Conservation (phyloP, 1,139 yeast species). For the Pichia inconspicua region DNA sequence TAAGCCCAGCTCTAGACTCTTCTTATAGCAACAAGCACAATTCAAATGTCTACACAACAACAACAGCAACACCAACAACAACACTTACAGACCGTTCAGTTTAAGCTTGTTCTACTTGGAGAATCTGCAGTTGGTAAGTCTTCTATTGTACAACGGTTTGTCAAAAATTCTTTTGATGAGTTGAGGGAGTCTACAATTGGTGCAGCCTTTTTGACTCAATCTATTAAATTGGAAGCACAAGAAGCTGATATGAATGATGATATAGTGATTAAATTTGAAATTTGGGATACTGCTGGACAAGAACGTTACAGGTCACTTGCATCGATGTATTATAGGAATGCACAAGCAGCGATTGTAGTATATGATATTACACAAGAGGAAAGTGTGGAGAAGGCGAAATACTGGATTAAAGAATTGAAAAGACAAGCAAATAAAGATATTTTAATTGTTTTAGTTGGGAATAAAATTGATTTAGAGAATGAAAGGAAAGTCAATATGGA, state of each 20-base stretch:
- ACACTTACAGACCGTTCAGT: constrained; percentile 39
- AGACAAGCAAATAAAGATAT: constrained; percentile 81
- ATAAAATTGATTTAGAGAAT: constrained; percentile 61
- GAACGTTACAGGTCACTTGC: constrained; percentile 77
- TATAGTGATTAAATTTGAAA: constrained; percentile 48
- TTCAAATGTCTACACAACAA: background rate
- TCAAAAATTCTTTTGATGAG: constrained; percentile 89
- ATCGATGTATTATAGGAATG: constrained; percentile 80
- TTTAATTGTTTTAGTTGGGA: constrained; percentile 79
- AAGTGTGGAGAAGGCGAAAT: constrained; percentile 81
- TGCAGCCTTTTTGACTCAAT: constrained; percentile 93
- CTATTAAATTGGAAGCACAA: constrained; percentile 45
- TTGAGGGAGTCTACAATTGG: constrained; percentile 94
- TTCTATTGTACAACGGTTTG: constrained; percentile 88
- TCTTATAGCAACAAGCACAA: no score
- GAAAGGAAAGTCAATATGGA: constrained; percentile 48
- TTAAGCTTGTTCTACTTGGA: constrained; percentile 63
- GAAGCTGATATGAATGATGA: background rate
- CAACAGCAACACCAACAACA: background rate
- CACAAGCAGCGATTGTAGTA: constrained; percentile 77
- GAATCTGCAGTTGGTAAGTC: constrained; percentile 97
- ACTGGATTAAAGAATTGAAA: constrained; percentile 93
- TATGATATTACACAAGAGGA: constrained; percentile 61
- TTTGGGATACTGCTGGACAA: constrained; percentile 89
- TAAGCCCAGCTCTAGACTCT: no score